phyloP scores from a whole-genome alignment of 371 early-diverging fungal genomes.

The Syncephalis plumigaleata region DNA sequence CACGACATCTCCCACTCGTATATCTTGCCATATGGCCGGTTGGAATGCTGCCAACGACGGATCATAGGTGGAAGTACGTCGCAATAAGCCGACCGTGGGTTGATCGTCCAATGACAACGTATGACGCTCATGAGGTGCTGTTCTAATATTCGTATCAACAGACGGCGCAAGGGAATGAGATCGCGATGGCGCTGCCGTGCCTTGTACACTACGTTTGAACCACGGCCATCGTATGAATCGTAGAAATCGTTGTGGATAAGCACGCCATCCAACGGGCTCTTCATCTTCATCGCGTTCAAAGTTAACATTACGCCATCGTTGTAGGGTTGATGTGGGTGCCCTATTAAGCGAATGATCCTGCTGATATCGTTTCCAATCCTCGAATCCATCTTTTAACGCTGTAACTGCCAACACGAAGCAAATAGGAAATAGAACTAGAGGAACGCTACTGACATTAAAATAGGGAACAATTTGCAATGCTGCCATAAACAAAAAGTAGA shows the following conservation, averaged over 20 bases:
- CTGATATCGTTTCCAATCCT: slow-evolving; percentile 87
- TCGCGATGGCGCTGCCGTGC: too few species aligned
- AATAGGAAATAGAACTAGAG: slow-evolving; percentile 78
- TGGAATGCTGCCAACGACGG: slow-evolving; percentile 8
- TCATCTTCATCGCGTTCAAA: slow-evolving; percentile 6
- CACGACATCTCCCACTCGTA: slow-evolving; percentile 87
- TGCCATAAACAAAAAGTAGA: slow-evolving; percentile 91
- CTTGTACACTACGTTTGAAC: too few species aligned
- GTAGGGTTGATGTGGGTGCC: slow-evolving; percentile 43
- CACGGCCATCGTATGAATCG: slow-evolving; percentile 21
- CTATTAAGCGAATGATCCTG: slow-evolving; percentile 79
- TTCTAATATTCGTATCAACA: too few species aligned
- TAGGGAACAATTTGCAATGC: slow-evolving; percentile 72
- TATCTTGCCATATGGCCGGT: slow-evolving; percentile 39
- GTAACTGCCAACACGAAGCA: slow-evolving; percentile 71
- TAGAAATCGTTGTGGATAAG: slow-evolving; percentile 96
- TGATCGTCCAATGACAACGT: too few species aligned
- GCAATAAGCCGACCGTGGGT: too few species aligned
- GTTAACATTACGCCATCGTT: slow-evolving; percentile 62
- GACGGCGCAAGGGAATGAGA: too few species aligned
- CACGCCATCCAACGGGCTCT: slow-evolving; percentile 35
- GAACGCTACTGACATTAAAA: slow-evolving; percentile 50
- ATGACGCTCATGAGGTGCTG: too few species aligned
- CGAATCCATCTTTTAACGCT: slow-evolving; percentile 89
- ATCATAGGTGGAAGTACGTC: too few species aligned